Conservation (phyloP, 805 yeast genomes). For the Jamesozyma piceae region DNA sequence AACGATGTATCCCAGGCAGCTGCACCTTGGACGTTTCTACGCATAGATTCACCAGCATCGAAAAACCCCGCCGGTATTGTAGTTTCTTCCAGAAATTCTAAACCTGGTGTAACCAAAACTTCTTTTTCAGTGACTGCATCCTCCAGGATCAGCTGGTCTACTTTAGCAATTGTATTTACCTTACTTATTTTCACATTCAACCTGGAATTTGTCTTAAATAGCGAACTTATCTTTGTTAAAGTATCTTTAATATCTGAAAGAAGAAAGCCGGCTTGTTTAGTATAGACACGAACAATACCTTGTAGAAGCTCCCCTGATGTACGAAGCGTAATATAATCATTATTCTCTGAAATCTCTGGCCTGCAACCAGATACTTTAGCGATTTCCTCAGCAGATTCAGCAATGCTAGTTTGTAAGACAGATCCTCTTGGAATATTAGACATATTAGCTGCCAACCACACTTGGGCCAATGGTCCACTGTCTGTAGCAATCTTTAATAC, state of each 20-base stretch:
- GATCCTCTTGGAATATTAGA: conserved; percentile 35
- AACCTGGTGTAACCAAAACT: conserved; percentile 57
- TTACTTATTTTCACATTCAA: conserved; percentile 50
- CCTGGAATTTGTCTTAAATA: conserved; percentile 41
- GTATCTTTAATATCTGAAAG: conserved; percentile 79
- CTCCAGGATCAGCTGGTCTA: conserved; percentile 51
- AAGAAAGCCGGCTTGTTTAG: conserved; percentile 73
- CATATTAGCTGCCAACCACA: conserved; percentile 88
- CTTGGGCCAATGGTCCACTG: conserved; percentile 79
- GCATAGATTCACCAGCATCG: conserved; percentile 14
- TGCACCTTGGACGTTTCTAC: conserved; percentile 27
- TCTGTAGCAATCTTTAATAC: conserved; percentile 14
- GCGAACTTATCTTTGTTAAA: conserved; percentile 56
- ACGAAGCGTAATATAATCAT: conserved; percentile 64
- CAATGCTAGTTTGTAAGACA: conserved; percentile 60
- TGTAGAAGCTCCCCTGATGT: conserved; percentile 77
- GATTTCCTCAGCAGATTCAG: conserved; percentile 57
- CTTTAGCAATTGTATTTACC: conserved; percentile 50
- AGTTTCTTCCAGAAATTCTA: conserved; percentile 26
- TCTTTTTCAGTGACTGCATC: conserved; percentile 77
- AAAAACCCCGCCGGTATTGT: conserved; percentile 11
- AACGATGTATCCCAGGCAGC: conserved; percentile 26
- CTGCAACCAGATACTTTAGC: conserved; percentile 35
- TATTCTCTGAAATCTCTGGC: conserved; percentile 12
- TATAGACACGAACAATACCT: conserved; percentile 81